Percentiles rank a stretch among this genome's conserved stretches.
These are phyloP conservation scores for Nicotiana undulata DNA, from an alignment of 257 asterid species.

Conservation along the genomic window DNA sequence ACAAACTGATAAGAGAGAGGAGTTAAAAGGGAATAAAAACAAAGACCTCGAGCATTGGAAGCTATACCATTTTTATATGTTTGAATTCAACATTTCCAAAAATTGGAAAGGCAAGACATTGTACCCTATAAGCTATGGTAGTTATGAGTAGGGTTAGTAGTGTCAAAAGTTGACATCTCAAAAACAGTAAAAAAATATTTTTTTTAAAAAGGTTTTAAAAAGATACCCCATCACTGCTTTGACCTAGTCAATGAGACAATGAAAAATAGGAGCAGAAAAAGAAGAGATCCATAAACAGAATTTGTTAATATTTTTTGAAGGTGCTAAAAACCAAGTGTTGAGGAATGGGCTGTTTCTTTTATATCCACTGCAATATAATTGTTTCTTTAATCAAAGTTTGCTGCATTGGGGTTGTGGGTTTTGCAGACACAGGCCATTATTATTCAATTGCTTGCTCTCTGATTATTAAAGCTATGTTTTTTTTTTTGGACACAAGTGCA, in stretches of 20 bases:
- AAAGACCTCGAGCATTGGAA: slow-evolving; percentile 40
- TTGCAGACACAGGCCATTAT: background rate
- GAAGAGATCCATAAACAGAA: slow-evolving; percentile 10
- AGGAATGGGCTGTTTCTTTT: slow-evolving; percentile 40
- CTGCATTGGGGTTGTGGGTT: slow-evolving; percentile 18
- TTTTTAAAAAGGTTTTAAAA: background rate
- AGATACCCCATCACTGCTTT: slow-evolving; percentile 15
- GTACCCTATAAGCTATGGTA: slow-evolving; percentile 1
- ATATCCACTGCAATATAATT: slow-evolving; percentile 8
- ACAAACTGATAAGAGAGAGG: background rate
- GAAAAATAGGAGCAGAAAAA: background rate
- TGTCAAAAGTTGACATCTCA: slow-evolving; percentile 25
- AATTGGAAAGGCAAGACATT: background rate
- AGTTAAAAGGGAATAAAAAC: slow-evolving; percentile 16
- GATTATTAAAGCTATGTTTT: background rate
- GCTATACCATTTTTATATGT: slow-evolving; percentile 13
- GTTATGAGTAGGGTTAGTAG: slow-evolving; percentile 13
- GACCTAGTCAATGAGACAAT: slow-evolving; percentile 21
- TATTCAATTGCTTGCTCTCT: background rate
- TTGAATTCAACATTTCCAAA: slow-evolving; percentile 13
- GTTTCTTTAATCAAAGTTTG: slow-evolving; percentile 23
- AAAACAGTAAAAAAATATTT: slow-evolving; percentile 9
- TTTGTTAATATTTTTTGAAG: background rate
- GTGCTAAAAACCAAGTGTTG: slow-evolving; percentile 33
- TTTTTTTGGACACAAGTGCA: background rate